A percentile compares a stretch with the other conserved stretches of the same genome.
Conservation (phyloP, 208 protist genomes). For the Acanthamoeba rhysodes region DNA sequence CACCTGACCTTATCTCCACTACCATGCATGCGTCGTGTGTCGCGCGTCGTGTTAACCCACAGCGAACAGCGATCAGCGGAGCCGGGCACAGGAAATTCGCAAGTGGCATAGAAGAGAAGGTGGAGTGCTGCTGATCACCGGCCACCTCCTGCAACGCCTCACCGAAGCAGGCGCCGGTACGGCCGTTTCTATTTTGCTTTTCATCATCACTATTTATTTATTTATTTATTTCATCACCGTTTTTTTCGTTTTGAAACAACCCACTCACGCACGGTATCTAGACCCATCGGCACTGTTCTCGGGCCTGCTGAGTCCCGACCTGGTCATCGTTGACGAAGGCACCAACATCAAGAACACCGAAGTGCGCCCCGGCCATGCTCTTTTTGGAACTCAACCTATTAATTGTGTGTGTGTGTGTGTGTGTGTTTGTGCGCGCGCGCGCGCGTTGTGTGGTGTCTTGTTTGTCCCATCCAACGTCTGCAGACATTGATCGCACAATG, state of each 20-base stretch:
- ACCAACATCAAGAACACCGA: conserved; percentile 36
- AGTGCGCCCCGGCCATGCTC: background rate
- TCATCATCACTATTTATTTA: no score
- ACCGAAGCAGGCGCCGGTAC: background rate
- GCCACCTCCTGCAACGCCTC: background rate
- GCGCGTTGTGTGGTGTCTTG: background rate
- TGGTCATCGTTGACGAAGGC: conserved; percentile 35
- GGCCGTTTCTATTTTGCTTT: background rate
- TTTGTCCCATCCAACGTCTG: no score
- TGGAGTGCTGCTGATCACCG: background rate
- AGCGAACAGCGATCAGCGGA: background rate
- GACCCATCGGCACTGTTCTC: background rate
- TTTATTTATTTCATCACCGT: background rate
- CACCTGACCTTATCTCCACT: background rate
- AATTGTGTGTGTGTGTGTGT: background rate
- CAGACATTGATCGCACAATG: background rate
- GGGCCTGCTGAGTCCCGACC: background rate
- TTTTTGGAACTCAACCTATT: background rate
- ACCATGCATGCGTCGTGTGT: background rate
- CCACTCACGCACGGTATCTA: background rate
- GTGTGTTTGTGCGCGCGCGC: background rate
- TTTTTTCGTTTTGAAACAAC: background rate
- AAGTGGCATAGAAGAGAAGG: background rate
- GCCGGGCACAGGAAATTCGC: background rate
- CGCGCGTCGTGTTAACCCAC: background rate